Conservation (phyloP, 306 rosid genomes). For the Astragalus glycyphyllos region DNA sequence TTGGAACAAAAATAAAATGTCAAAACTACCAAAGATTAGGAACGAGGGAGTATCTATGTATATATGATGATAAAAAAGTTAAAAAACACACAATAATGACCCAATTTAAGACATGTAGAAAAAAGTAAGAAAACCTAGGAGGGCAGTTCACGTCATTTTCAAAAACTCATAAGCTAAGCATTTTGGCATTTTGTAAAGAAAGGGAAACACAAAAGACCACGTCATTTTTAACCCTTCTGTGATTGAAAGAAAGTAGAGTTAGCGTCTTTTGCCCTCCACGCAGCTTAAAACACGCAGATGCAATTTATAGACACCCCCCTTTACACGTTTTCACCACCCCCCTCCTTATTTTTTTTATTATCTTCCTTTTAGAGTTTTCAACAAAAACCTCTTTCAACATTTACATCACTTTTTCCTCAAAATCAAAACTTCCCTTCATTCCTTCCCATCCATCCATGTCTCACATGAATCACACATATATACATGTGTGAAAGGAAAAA, state of each 20-base stretch:
- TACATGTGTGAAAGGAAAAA: not conserved
- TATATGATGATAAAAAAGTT: not conserved
- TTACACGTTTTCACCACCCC: constrained; percentile 56
- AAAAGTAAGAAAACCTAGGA: constrained; percentile 15
- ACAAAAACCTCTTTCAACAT: constrained; percentile 48
- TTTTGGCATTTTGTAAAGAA: constrained; percentile 47
- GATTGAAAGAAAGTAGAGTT: constrained; percentile 51
- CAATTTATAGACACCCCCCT: constrained; percentile 55
- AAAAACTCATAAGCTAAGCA: not conserved
- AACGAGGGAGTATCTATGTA: too few relatives aligned
- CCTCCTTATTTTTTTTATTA: not conserved
- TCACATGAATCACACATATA: constrained; percentile 15
- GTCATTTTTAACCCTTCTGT: constrained; percentile 63
- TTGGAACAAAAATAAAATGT: too few relatives aligned
- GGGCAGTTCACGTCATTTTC: constrained; percentile 42
- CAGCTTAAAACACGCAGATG: constrained; percentile 85
- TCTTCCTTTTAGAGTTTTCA: not conserved
- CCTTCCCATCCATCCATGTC: constrained; percentile 25
- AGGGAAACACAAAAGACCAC: constrained; percentile 40
- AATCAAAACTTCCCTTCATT: constrained; percentile 28
- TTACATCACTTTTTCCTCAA: constrained; percentile 41
- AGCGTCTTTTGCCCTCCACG: constrained; percentile 98
- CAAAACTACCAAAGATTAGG: too few relatives aligned
- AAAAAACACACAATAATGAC: constrained; percentile 1
- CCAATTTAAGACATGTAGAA: constrained; percentile 3